Evolutionary conservation across 2,329 filamentous ascomycete genomes (phyloP).

Genomic region (Hawksworthiomyces lignivorus): DNA sequence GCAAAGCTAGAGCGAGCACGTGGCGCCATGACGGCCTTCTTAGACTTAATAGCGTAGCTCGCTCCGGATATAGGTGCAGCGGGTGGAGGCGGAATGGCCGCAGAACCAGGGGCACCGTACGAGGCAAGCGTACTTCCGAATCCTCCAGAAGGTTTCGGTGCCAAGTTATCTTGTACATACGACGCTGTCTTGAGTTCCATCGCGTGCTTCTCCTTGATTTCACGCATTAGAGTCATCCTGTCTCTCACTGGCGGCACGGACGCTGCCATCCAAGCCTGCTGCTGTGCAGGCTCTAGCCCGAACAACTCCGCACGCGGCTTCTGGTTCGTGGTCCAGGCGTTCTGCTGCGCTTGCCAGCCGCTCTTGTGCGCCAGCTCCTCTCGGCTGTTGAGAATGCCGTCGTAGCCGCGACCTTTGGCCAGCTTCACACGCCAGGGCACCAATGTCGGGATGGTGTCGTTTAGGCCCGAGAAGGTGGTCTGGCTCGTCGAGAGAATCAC

Average conservation of each 20-base stretch:
- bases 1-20: no score
- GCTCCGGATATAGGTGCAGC: no score
- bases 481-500: slow-evolving; percentile 57
- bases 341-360: slow-evolving; percentile 22
- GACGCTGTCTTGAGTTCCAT: slow-evolving; percentile 5
- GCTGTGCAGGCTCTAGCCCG: slow-evolving; percentile 17
- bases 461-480: slow-evolving; percentile 47
- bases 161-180: no score
- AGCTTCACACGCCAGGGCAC: slow-evolving; percentile 50
- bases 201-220: neutral
- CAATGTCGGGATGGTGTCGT: slow-evolving; percentile 47
- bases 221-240: no score
- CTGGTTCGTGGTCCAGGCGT: slow-evolving; percentile 12
- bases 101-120: no score
- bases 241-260: no score
- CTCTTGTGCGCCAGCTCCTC: slow-evolving; percentile 30
- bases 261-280: no score
- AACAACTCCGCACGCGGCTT: slow-evolving; percentile 29
- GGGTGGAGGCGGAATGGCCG: no score
- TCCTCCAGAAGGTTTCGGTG: no score
- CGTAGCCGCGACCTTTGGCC: slow-evolving; percentile 17
- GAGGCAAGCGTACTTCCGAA: no score
- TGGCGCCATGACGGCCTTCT: no score
- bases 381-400: slow-evolving; percentile 28
- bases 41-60: no score